Evolutionary conservation across 768 basidiomycete species (phyloP).

Genomic region (Porphyrellus cyaneotinctus): DNA sequence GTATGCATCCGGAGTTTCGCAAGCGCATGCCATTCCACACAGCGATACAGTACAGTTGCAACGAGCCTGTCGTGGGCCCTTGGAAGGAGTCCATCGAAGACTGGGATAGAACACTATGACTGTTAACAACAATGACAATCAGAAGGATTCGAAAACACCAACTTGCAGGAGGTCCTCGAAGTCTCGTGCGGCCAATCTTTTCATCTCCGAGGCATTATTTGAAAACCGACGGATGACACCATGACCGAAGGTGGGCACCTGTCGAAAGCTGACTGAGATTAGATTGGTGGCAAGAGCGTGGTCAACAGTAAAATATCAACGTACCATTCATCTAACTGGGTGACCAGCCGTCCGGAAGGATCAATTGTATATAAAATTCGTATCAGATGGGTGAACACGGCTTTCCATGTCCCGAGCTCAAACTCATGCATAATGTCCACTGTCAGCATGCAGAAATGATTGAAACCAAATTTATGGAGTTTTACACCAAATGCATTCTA

Average conservation of each 20-base stretch:
- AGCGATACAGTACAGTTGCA: constrained; percentile 22
- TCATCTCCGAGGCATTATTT: too few species aligned
- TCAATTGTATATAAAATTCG: constrained; percentile 22
- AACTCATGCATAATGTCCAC: too few species aligned
- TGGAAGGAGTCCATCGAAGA: constrained; percentile 36
- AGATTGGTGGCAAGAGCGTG: background rate
- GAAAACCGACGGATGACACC: too few species aligned
- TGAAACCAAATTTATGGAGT: constrained; percentile 13
- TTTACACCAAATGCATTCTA: constrained; percentile 35
- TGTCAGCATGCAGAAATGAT: constrained; percentile 27
- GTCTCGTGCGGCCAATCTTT: too few species aligned
- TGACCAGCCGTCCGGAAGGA: constrained; percentile 3
- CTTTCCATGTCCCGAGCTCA: constrained; percentile 39
- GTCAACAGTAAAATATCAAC: background rate
- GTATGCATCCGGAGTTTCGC: too few species aligned
- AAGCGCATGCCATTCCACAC: constrained; percentile 34
- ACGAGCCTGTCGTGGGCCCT: constrained; percentile 19
- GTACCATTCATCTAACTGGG: constrained; percentile 24
- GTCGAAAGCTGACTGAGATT: constrained; percentile 3
- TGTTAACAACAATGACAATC: too few species aligned
- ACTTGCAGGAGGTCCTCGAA: too few species aligned
- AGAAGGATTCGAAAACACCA: too few species aligned
- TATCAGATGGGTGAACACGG: constrained; percentile 34
- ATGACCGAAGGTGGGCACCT: too few species aligned
- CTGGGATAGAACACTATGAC: constrained; percentile 34